A percentile compares a stretch with the other conserved stretches of the same genome.
Evolutionary conservation across 2,329 filamentous ascomycete genomes (phyloP).

Genomic region (Sarocladium oryzae): DNA sequence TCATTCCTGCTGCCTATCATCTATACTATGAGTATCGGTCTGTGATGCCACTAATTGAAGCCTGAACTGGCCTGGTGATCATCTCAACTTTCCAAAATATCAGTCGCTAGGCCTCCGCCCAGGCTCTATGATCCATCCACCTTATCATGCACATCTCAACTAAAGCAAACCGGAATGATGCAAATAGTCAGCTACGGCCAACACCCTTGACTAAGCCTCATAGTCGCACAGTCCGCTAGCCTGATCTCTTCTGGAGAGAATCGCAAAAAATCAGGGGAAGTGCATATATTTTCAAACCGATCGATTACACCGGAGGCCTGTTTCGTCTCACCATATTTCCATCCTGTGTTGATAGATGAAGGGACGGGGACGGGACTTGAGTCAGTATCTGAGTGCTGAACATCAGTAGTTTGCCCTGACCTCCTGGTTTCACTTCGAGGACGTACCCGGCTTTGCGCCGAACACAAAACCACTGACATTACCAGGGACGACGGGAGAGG

Average conservation of each 20-base stretch:
- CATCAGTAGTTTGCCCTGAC: background rate
- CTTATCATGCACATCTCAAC: too few species aligned
- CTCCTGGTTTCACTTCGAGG: background rate
- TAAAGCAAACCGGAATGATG: too few species aligned
- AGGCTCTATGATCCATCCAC: too few species aligned
- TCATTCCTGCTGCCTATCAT: too few species aligned
- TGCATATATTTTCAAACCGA: background rate
- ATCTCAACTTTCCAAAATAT: too few species aligned
- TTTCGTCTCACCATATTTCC: background rate
- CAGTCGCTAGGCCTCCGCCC: too few species aligned
- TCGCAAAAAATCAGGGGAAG: background rate
- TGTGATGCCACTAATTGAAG: too few species aligned
- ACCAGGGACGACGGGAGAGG: background rate
- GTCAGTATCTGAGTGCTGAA: background rate
- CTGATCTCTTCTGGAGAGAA: conserved; percentile 1
- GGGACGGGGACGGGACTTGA: background rate
- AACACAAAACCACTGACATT: background rate
- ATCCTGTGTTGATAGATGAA: background rate
- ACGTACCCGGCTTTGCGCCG: background rate
- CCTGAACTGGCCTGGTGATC: too few species aligned
- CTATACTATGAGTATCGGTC: too few species aligned
- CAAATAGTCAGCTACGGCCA: too few species aligned
- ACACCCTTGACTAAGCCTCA: too few species aligned
- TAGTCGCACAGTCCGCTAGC: background rate
- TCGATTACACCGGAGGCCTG: background rate